These are phyloP conservation scores for Kuraishia floccosa DNA, from an alignment of 805 yeast genomes.

Conservation along the genomic window DNA sequence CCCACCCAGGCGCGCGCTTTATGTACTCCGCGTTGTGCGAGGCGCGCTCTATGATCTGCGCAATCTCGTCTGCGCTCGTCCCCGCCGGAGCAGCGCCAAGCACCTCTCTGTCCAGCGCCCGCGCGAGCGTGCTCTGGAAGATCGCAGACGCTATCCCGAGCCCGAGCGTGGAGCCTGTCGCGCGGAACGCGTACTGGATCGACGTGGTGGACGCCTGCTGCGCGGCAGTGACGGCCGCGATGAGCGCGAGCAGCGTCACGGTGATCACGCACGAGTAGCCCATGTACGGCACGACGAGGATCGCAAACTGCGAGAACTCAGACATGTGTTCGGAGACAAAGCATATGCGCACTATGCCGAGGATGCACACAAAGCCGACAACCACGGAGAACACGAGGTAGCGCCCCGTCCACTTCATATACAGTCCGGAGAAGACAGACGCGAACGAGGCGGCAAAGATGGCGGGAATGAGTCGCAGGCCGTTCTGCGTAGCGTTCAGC, in stretches of 20 bases:
- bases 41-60: conserved; percentile 3
- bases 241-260: conserved; percentile 53
- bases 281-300: conserved; percentile 38
- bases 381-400: conserved; percentile 37
- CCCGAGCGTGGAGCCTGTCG: conserved; percentile 58
- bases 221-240: conserved; percentile 60
- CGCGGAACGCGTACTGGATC: conserved; percentile 53
- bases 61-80: conserved; percentile 1
- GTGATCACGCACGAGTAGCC: conserved; percentile 53
- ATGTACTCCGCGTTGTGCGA: conserved; percentile 4
- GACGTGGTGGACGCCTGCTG: conserved; percentile 61
- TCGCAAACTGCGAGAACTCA: conserved; percentile 28
- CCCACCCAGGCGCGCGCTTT: conserved; percentile 4
- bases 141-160: conserved; percentile 55
- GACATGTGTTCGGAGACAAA: conserved; percentile 12
- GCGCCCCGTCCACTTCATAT: conserved; percentile 53
- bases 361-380: conserved; percentile 30
- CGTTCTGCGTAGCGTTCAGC: conserved; percentile 44
- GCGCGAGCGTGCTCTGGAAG: conserved; percentile 34
- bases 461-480: conserved; percentile 47
- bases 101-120: conserved; percentile 17
- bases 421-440: conserved; percentile 51
- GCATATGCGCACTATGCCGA: conserved; percentile 8
- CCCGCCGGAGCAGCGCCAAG: conserved; percentile 1
- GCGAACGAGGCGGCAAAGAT: conserved; percentile 48